Percentiles rank a stretch among this genome's conserved stretches.
These are phyloP conservation scores for Cercospora canescens DNA, from an alignment of 2,329 filamentous ascomycete genomes.

Conservation along the genomic window DNA sequence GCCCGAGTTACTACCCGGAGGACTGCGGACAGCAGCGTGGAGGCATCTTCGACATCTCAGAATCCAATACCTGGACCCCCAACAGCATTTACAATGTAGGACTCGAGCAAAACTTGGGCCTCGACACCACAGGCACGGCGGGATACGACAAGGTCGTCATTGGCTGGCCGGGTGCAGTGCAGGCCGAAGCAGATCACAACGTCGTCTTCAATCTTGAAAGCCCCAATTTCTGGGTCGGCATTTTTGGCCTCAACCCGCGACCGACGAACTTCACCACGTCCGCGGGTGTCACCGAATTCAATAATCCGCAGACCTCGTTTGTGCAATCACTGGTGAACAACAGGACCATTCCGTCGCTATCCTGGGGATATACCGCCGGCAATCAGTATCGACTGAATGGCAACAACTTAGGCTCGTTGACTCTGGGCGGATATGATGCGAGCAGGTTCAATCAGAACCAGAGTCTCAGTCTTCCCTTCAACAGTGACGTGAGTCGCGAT, in stretches of 20 bases:
- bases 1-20: constrained; percentile 29
- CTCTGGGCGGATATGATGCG: constrained; percentile 42
- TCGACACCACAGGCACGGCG: constrained; percentile 31
- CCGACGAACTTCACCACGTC: constrained; percentile 38
- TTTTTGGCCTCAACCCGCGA: constrained; percentile 37
- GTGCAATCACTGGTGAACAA: constrained; percentile 34
- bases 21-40: constrained; percentile 35
- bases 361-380: constrained; percentile 42
- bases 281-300: constrained; percentile 17
- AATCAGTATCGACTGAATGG: constrained; percentile 37
- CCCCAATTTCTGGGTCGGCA: constrained; percentile 35
- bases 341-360: constrained; percentile 37
- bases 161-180: constrained; percentile 37
- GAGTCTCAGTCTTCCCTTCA: constrained; percentile 35
- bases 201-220: constrained; percentile 32
- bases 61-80: constrained; percentile 60
- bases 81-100: constrained; percentile 64
- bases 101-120: constrained; percentile 56
- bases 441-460: constrained; percentile 38
- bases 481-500: constrained; percentile 35
- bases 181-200: constrained; percentile 32
- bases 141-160: constrained; percentile 38
- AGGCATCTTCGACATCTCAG: constrained; percentile 49
- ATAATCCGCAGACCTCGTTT: constrained; percentile 38
- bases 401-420: constrained; percentile 39